Conservation (phyloP, 805 yeast genomes). For the Groenewaldozyma tartarivorans region DNA sequence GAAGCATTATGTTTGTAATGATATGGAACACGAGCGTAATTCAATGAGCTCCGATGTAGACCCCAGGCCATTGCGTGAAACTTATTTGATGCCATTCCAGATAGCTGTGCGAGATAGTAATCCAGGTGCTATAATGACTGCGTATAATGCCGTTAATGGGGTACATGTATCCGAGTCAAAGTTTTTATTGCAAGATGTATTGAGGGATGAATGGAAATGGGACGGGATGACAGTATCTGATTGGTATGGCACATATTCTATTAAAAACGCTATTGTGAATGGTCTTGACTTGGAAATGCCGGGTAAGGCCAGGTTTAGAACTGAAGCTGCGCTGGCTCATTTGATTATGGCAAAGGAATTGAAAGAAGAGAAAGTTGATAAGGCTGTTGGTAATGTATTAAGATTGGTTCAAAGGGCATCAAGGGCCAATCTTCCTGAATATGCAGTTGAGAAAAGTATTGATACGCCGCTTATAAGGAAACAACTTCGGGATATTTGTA, state of each 20-base stretch:
- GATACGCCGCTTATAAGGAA: slow-evolving; percentile 39
- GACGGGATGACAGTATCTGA: slow-evolving; percentile 49
- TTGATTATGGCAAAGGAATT: slow-evolving; percentile 35
- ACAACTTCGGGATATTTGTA: slow-evolving; percentile 35
- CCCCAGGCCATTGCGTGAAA: slow-evolving; percentile 54
- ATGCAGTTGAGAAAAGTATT: slow-evolving; percentile 33
- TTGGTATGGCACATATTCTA: slow-evolving; percentile 49
- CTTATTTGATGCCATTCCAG: slow-evolving; percentile 55
- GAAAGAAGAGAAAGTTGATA: slow-evolving; percentile 34
- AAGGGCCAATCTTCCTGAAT: slow-evolving; percentile 35
- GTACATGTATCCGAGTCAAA: slow-evolving; percentile 42
- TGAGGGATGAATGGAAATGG: slow-evolving; percentile 46
- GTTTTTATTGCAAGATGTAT: slow-evolving; percentile 35
- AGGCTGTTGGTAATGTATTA: slow-evolving; percentile 39
- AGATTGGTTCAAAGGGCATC: slow-evolving; percentile 37
- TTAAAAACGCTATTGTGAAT: slow-evolving; percentile 37
- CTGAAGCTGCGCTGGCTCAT: slow-evolving; percentile 32
- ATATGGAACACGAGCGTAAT: slow-evolving; percentile 46
- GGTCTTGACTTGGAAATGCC: slow-evolving; percentile 63
- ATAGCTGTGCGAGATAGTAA: slow-evolving; percentile 43
- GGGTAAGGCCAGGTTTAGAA: slow-evolving; percentile 44
- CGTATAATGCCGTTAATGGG: slow-evolving; percentile 56
- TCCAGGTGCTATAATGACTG: slow-evolving; percentile 51
- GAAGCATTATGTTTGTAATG: slow-evolving; percentile 56
- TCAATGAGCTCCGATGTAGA: slow-evolving; percentile 40